Evolutionary conservation across 345 rosid species (phyloP), one percentile per base, ranked within the genome.

Genomic region (Angophora floribunda): DNA sequence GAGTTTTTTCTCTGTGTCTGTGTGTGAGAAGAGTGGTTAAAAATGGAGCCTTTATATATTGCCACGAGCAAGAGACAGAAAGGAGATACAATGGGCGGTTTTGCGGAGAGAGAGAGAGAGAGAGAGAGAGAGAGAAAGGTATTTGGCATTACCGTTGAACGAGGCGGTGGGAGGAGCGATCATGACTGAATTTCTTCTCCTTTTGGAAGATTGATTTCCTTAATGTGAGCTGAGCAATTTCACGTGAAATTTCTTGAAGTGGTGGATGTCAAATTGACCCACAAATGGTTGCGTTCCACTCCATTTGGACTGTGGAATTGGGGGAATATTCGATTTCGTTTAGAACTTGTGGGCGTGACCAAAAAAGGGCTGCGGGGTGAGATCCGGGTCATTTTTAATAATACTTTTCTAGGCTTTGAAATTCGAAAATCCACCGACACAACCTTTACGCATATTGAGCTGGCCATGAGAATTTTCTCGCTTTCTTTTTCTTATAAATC

Each of bases 381-480:
- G 61, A 7, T 22, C 5, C 1, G 22, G 61, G 22, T 28, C 28
- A 26, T 22, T 21, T 21, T 22, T 22, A 55, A 19, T 22, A 8
- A 2, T 4, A 36, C 41, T 36, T 36, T 53, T 53, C 8, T 24
- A 26, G 26, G 26, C 0, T 53, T 53, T 4, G 0, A 1, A 53
- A 53, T 53, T 53, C 59, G 11, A 21, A 53, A 53, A 7, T 53
- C 59, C 21, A 7, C 59, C 0, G 3, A 0, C 11, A 21, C 59
- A 3, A 10, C 21, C 59, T 21, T 53, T 53, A 53, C 1, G 1
- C 63, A 57, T 24, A 2, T 6, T 13, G 24, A 59, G 52, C 52
- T 51, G 14, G 1, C 14, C 52, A 0, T 53, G 21, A 53, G 59
- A 53, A 6, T 53, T 55, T 55, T 55, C 61, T 21, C 61, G 19